These are phyloP conservation scores for Neurospora sublineolata DNA, from an alignment of 495 filamentous ascomycete genomes.

Conservation along the genomic window DNA sequence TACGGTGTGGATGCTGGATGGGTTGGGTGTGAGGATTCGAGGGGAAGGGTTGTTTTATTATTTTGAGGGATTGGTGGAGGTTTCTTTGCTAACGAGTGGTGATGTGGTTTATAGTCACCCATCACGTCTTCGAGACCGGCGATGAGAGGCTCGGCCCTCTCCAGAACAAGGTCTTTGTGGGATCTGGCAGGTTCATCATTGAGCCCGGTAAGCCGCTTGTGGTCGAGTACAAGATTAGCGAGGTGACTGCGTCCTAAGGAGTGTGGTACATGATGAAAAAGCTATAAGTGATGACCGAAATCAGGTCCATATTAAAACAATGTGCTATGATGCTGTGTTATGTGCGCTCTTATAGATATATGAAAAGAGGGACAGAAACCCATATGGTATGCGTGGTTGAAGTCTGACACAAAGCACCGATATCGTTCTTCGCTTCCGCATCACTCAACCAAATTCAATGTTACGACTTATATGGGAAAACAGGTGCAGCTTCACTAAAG, in stretches of 20 bases:
- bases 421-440: background rate
- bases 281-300: background rate
- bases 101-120: slow-evolving; percentile 28
- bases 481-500: background rate
- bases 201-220: slow-evolving; percentile 40
- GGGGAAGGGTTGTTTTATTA: background rate
- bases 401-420: background rate
- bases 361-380: background rate
- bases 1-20: background rate
- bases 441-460: background rate
- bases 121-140: slow-evolving; percentile 45
- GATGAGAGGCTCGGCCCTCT: slow-evolving; percentile 38
- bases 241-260: slow-evolving; percentile 24
- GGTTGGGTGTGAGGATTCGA: background rate
- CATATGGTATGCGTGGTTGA: background rate
- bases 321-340: background rate
- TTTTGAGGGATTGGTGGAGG: background rate
- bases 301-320: background rate
- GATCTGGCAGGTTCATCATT: slow-evolving; percentile 41
- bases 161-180: slow-evolving; percentile 43
- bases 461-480: background rate
- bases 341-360: background rate
- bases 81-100: background rate
- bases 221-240: slow-evolving; percentile 51
- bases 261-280: background rate